These are phyloP conservation scores for Fraxinus sp. DNA, from an alignment of 305 asterid genomes.

Conservation along the genomic window DNA sequence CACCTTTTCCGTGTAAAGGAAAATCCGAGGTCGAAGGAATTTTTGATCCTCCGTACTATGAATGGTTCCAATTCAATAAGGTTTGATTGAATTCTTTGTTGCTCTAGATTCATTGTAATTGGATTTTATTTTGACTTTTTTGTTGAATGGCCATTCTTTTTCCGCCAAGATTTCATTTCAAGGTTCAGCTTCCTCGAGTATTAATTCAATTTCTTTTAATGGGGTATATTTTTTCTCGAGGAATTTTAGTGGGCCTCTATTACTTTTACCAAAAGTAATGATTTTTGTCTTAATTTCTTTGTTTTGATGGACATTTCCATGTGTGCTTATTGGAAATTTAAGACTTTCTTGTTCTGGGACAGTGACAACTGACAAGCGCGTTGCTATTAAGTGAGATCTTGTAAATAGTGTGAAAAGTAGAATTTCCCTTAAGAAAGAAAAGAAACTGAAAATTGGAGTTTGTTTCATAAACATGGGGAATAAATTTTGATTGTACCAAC, in stretches of 20 bases:
- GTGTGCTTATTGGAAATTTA: slow-evolving; percentile 8
- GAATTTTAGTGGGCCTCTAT: slow-evolving; percentile 24
- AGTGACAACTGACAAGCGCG: slow-evolving; percentile 5
- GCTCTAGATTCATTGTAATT: too few relatives aligned
- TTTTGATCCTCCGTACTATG: too few relatives aligned
- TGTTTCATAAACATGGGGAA: slow-evolving; percentile 63
- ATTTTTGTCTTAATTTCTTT: slow-evolving; percentile 20
- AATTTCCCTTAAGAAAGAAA: slow-evolving; percentile 2
- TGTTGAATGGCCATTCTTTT: not conserved
- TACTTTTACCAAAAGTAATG: slow-evolving; percentile 20
- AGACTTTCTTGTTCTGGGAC: slow-evolving; percentile 9
- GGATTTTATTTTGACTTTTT: too few relatives aligned
- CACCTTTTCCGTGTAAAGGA: too few relatives aligned
- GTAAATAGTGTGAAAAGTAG: slow-evolving; percentile 25
- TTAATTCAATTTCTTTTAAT: not conserved
- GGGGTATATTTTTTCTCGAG: slow-evolving; percentile 28
- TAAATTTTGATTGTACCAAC: slow-evolving; percentile 94
- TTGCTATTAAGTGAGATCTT: slow-evolving; percentile 16
- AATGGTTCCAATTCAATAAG: too few relatives aligned
- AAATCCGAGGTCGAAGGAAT: too few relatives aligned
- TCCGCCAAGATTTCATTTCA: slow-evolving; percentile 27
- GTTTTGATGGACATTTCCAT: slow-evolving; percentile 24
- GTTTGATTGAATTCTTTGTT: too few relatives aligned
- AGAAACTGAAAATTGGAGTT: slow-evolving; percentile 9
- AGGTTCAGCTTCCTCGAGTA: slow-evolving; percentile 6